Conservation (phyloP, 2,329 filamentous ascomycete species). For the Paracamarosporium sp. region DNA sequence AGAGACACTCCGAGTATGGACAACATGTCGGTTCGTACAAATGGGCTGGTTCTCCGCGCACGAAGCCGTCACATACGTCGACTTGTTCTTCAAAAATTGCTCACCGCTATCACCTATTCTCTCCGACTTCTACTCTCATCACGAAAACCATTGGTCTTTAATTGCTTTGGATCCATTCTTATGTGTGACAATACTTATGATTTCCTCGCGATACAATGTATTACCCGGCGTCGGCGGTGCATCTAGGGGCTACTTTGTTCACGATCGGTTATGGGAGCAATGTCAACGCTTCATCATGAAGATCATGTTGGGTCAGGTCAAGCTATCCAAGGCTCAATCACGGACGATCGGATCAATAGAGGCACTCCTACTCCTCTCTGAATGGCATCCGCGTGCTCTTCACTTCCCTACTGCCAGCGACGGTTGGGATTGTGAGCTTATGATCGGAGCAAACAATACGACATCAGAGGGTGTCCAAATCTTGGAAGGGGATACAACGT, state of each 20-base stretch:
- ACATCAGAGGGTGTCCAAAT: slow-evolving; percentile 42
- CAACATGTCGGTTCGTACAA: slow-evolving; percentile 59
- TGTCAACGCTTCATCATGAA: slow-evolving; percentile 61
- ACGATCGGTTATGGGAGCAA: slow-evolving; percentile 62
- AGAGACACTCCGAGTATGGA: slow-evolving; percentile 55
- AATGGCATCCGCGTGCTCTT: slow-evolving; percentile 63
- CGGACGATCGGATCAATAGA: slow-evolving; percentile 61
- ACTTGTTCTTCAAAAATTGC: slow-evolving; percentile 61
- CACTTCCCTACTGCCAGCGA: slow-evolving; percentile 62
- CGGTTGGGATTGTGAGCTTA: slow-evolving; percentile 63
- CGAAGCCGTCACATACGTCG: slow-evolving; percentile 61
- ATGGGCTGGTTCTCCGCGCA: slow-evolving; percentile 64
- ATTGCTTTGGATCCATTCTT: slow-evolving; percentile 60
- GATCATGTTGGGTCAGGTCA: slow-evolving; percentile 62
- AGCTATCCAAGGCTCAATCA: slow-evolving; percentile 57
- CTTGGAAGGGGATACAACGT: slow-evolving; percentile 43
- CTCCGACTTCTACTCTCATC: slow-evolving; percentile 57
- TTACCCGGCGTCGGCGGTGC: slow-evolving; percentile 48
- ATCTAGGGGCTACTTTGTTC: slow-evolving; percentile 60
- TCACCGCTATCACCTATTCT: slow-evolving; percentile 59
- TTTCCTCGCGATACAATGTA: slow-evolving; percentile 60
- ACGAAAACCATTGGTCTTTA: slow-evolving; percentile 56
- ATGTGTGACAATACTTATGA: slow-evolving; percentile 61
- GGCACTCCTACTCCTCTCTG: slow-evolving; percentile 60
- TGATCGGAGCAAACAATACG: slow-evolving; percentile 51